A percentile compares a stretch with the other conserved stretches of the same genome.
Conservation (phyloP, 2,329 filamentous ascomycete species). For the Hypoxylon sp. region DNA sequence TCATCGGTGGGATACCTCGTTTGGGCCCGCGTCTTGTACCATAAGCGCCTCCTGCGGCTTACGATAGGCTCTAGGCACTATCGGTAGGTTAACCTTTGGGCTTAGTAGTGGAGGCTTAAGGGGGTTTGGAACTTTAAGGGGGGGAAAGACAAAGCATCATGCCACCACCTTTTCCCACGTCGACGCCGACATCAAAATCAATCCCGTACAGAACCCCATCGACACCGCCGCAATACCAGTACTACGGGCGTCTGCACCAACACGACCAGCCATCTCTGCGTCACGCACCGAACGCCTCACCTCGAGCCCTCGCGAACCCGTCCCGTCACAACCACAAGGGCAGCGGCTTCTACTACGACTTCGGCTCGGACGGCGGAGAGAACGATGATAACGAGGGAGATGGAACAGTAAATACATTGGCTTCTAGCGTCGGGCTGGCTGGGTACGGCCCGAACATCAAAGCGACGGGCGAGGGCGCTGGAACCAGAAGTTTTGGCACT, state of each 20-base stretch:
- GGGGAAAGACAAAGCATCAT: constrained; percentile 18
- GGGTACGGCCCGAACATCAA: constrained; percentile 30
- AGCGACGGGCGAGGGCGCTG: constrained; percentile 17
- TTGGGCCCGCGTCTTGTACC: constrained; percentile 23
- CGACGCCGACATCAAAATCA: constrained; percentile 17
- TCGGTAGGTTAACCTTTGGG: background rate
- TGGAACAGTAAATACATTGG: constrained; percentile 5
- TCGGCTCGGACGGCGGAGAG: constrained; percentile 2
- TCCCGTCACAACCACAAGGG: background rate
- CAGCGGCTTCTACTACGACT: constrained; percentile 15
- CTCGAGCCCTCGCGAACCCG: background rate
- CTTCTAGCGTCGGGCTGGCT: constrained; percentile 16
- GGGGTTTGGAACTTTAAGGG: background rate
- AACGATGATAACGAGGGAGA: constrained; percentile 9
- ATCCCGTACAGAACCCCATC: constrained; percentile 7
- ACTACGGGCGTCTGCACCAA: constrained; percentile 2
- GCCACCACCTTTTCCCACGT: constrained; percentile 16
- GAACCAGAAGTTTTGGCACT: too few relatives aligned
- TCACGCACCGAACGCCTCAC: background rate
- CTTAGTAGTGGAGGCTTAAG: background rate
- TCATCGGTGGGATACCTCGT: constrained; percentile 28
- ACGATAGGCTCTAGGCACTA: constrained; percentile 19
- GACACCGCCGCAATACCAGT: constrained; percentile 3
- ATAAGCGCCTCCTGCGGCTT: constrained; percentile 13
- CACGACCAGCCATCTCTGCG: background rate